A percentile compares a stretch with the other conserved stretches of the same genome.
Conservation (phyloP, 1,284 basidiomycete genomes). For the Apiotrichum veenhuisii region DNA sequence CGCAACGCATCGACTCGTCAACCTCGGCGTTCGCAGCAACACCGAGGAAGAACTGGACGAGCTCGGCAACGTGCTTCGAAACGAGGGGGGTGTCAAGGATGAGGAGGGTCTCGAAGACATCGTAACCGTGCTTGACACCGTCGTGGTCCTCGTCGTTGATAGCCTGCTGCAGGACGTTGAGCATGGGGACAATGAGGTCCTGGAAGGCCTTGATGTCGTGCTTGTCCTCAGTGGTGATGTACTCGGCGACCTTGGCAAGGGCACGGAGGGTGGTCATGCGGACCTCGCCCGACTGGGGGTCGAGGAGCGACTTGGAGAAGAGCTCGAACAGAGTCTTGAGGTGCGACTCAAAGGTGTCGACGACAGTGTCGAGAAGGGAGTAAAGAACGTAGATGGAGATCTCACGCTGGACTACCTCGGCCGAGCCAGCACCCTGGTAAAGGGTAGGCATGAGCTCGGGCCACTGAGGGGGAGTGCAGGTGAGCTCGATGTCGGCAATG, state of each 20-base stretch:
- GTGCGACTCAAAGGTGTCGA: constrained; percentile 78
- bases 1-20: constrained; percentile 78
- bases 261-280: constrained; percentile 86
- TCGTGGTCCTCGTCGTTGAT: constrained; percentile 78
- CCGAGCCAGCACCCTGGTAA: constrained; percentile 69
- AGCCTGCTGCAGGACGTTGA: constrained; percentile 81
- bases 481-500: constrained; percentile 86
- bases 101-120: constrained; percentile 91
- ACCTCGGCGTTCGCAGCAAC: constrained; percentile 77
- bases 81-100: constrained; percentile 93
- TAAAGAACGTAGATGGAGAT: constrained; percentile 87
- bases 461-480: constrained; percentile 67
- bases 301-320: constrained; percentile 72
- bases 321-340: constrained; percentile 76
- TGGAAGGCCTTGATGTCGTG: constrained; percentile 86
- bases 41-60: constrained; percentile 83
- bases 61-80: constrained; percentile 78
- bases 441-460: constrained; percentile 84
- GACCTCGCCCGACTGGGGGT: constrained; percentile 87
- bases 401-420: constrained; percentile 74
- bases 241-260: constrained; percentile 88
- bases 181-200: constrained; percentile 80
- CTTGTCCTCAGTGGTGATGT: constrained; percentile 85
- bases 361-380: constrained; percentile 86
- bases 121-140: constrained; percentile 84